A percentile compares a stretch with the other conserved stretches of the same genome.
phyloP scores from a whole-genome alignment of 805 yeast species.

The Ogataea corticis region DNA sequence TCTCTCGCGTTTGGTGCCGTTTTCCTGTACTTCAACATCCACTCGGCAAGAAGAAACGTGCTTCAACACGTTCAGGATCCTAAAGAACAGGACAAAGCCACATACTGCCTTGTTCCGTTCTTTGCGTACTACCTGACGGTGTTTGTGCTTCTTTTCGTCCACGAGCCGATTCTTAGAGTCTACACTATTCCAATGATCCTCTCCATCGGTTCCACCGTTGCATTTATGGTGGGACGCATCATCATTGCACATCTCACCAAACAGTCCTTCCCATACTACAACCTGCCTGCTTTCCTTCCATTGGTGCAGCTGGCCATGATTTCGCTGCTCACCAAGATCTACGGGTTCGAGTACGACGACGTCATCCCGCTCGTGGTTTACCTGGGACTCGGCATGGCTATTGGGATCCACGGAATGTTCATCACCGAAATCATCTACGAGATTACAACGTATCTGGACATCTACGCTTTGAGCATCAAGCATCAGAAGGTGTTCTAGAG shows the following conservation, averaged over 20 bases:
- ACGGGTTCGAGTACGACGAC: constrained; percentile 39
- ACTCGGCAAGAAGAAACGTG: constrained; percentile 66
- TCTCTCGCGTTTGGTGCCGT: constrained; percentile 53
- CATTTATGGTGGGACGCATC: constrained; percentile 88
- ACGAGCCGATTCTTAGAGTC: constrained; percentile 50
- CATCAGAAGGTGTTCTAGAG: constrained; percentile 56
- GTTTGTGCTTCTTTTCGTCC: constrained; percentile 45
- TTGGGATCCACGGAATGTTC: constrained; percentile 69
- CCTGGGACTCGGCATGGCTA: constrained; percentile 66
- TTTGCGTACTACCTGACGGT: constrained; percentile 52
- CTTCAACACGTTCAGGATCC: constrained; percentile 38
- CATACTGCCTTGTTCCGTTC: constrained; percentile 67
- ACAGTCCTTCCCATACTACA: constrained; percentile 72
- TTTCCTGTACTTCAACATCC: constrained; percentile 62
- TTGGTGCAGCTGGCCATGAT: constrained; percentile 44
- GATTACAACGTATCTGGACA: constrained; percentile 78
- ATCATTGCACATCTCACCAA: constrained; percentile 83
- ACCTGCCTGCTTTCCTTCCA: constrained; percentile 72
- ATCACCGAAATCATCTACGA: constrained; percentile 77
- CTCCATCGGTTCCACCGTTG: constrained; percentile 73
- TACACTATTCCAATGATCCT: constrained; percentile 58
- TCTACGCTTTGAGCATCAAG: constrained; percentile 81
- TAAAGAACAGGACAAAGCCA: constrained; percentile 39
- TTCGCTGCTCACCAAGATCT: constrained; percentile 37
- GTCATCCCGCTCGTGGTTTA: constrained; percentile 56